A percentile compares a stretch with the other conserved stretches of the same genome.
Evolutionary conservation across 2,329 filamentous ascomycete genomes (phyloP).

Genomic region (Botrytis byssoidea): DNA sequence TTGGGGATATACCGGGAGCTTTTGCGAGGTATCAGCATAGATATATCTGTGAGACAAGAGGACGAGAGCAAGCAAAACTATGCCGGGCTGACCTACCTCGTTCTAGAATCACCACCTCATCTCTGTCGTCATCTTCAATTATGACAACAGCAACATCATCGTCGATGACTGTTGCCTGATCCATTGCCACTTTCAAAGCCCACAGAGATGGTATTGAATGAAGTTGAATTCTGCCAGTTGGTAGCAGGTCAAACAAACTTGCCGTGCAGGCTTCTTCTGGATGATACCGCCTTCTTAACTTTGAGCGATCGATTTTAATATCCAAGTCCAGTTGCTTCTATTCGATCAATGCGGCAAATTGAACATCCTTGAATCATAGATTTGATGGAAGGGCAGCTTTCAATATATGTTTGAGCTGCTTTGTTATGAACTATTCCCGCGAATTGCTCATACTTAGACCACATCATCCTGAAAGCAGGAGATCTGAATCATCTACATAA

Average conservation of each 20-base stretch:
- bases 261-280: background rate
- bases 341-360: background rate
- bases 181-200: background rate
- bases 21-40: background rate
- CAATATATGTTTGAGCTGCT: constrained; percentile 10
- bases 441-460: constrained; percentile 1
- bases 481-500: background rate
- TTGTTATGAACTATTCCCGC: background rate
- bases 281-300: background rate
- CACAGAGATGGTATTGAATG: background rate
- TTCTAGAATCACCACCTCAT: constrained; percentile 13
- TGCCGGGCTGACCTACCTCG: background rate
- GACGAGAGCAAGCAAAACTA: background rate
- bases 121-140: background rate
- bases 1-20: background rate
- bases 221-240: background rate
- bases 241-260: background rate
- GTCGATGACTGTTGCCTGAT: constrained; percentile 6
- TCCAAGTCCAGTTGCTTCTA: background rate
- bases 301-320: background rate
- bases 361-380: background rate
- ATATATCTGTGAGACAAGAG: background rate
- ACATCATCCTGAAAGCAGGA: background rate
- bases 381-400: background rate
- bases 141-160: background rate